phyloP scores from a whole-genome alignment of 2,329 filamentous ascomycete species.

The Phyllosticta ampelicida region DNA sequence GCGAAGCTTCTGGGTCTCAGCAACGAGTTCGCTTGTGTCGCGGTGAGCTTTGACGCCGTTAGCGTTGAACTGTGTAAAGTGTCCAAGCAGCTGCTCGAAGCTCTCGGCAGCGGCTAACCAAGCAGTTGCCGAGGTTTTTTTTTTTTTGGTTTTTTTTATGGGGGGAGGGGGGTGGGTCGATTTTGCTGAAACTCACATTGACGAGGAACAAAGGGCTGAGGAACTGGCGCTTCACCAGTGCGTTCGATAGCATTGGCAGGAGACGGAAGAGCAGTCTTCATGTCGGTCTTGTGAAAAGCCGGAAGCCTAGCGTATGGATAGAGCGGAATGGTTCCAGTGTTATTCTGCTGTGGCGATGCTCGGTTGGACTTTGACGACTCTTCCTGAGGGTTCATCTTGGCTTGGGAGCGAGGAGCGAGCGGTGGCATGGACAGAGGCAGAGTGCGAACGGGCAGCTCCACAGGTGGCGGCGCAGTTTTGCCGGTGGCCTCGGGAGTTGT shows the following conservation, averaged over 20 bases:
- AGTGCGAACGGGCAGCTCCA: slow-evolving; percentile 3
- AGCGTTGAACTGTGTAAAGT: background rate
- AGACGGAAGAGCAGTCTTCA: slow-evolving; percentile 3
- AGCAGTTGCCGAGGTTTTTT: too few species aligned
- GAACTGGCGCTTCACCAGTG: slow-evolving; percentile 31
- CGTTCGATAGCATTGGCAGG: background rate
- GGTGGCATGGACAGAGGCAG: background rate
- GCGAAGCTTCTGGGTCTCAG: background rate
- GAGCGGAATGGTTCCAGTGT: slow-evolving; percentile 7
- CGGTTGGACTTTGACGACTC: background rate
- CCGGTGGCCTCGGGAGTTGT: background rate
- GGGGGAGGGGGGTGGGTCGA: too few species aligned
- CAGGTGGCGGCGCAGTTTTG: background rate
- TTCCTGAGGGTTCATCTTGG: background rate
- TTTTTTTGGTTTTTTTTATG: too few species aligned
- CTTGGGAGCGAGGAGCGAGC: background rate
- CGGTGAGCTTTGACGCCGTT: background rate
- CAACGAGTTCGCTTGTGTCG: background rate
- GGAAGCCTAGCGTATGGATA: slow-evolving; percentile 10
- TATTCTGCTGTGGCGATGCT: slow-evolving; percentile 6
- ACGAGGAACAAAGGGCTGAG: slow-evolving; percentile 28
- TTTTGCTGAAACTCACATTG: slow-evolving; percentile 18
- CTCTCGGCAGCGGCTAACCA: background rate
- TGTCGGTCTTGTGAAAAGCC: slow-evolving; percentile 12
- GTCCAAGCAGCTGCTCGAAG: background rate